Evolutionary conservation across 208 protist genomes (phyloP), one percentile per base, ranked within the genome.

Genomic region (Crithidia acanthocephali): DNA sequence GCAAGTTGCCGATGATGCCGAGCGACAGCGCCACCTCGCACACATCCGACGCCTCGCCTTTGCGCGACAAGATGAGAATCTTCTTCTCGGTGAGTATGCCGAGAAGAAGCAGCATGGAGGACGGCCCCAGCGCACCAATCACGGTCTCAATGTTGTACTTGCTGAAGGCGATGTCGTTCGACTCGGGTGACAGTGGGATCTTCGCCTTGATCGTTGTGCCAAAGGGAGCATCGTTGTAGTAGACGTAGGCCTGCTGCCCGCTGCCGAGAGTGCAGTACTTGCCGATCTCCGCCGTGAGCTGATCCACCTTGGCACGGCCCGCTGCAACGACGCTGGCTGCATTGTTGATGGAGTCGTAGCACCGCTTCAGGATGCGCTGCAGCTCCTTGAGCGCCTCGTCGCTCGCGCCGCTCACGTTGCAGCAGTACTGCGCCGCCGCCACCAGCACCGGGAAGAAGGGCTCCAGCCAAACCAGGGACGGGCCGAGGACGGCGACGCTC

Each of bases 381-480:
- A 91, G 81, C 73, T 86, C 74, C 58, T 72, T 67, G 28, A 87
- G 22, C 32, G 84, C 84, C 25, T 79, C 74, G 15, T 80, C 79
- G 70, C 76, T 79, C 18, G 78, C 84, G 25, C 85, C 85, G 55
- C 68, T 81, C 11, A 92, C 79, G 58, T 84, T 78, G 73, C 86
- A 92, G 76, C 86, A 91, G 70, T 88, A 82, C 63, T 84, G 72
- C 25, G 90, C 87, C 0, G 86, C 86, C 45, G 88, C 81, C 3
- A 90, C 83, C 22, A 92, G 72, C 11, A 90, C 53, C 2, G 85
- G 80, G 60, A 90, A 92, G 70, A 95, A 92, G 22, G 79, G 78
- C 69, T 95, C 84, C 23, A 95, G 79, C 82, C 82, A 91, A 28
- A 74, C 74, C 33, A 93, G 57, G 11, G 83, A 93, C 0, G 83